Evolutionary conservation across 2,329 filamentous ascomycete genomes (phyloP), one percentile per base, ranked within the genome.

Genomic region (Sphaerostilbella broomeana): DNA sequence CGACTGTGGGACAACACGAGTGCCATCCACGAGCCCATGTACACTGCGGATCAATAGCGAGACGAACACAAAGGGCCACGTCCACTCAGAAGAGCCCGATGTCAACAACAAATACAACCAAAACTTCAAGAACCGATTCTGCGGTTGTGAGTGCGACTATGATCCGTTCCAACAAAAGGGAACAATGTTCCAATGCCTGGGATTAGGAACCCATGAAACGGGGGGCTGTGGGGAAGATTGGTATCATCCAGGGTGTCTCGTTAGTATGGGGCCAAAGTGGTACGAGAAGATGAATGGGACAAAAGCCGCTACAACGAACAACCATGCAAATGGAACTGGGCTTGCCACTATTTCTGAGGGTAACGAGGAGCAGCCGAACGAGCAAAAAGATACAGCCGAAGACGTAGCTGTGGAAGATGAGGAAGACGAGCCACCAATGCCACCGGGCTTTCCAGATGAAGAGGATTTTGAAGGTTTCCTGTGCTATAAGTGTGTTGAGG

Each of bases 101-200:
- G 67, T 69, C 27, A 78, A 72, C 48, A 97, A 98, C 67, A 81
- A 76, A 52, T 98, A 98, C 68, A 95, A 95, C 55, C 85, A 95
- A 45, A 98, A 98, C 67, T 98, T 94, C 54, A 75, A 78, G 50
- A 97, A 97, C 54, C 77, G 73, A 30, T 98, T 98, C 64, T 98
- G 92, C 59, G 86, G 84, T 2, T 98, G 92, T 55, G 77, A 77
- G 20, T 83, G 89, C 54, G 79, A 89, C 44, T 98, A 98, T 57
- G 84, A 95, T 57, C 79, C 90, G 0, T 77, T 90, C 33, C 73
- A 85, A 57, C 88, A 98, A 59, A 94, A 90, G 52, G 90, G 90
- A 0, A 97, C 89, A 26, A 98, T 98, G 92, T 98, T 94, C 52
- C 92, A 98, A 61, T 98, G 92, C 57, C 62, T 97, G 3, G 90